A percentile compares a stretch with the other conserved stretches of the same genome.
phyloP scores from a whole-genome alignment of 2,329 filamentous ascomycete species.

The Fusarium nelsonii region DNA sequence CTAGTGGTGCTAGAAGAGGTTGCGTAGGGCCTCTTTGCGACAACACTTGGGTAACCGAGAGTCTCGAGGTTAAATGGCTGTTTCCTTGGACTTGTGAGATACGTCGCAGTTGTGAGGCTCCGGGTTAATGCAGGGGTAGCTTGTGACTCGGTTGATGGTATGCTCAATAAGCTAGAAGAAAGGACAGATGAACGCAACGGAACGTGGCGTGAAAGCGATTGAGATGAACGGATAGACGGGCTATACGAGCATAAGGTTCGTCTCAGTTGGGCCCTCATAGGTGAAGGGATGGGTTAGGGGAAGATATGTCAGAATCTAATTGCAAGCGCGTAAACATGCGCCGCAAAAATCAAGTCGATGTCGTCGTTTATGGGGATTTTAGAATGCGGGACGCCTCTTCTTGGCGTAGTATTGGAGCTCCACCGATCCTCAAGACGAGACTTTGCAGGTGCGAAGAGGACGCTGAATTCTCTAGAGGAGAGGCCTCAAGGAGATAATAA shows the following conservation, averaged over 20 bases:
- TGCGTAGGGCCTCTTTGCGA: conserved; percentile 16
- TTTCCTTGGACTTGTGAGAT: conserved; percentile 1
- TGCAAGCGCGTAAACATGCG: conserved; percentile 37
- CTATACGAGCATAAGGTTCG: conserved; percentile 32
- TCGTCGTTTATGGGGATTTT: conserved; percentile 41
- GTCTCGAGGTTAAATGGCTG: neutral
- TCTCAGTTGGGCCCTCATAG: conserved; percentile 44
- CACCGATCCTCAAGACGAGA: conserved; percentile 24
- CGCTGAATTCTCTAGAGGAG: conserved; percentile 1
- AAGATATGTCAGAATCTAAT: conserved; percentile 16
- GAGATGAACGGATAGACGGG: conserved; percentile 14
- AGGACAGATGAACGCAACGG: conserved; percentile 32
- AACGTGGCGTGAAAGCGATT: conserved; percentile 20
- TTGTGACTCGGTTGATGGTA: conserved; percentile 30
- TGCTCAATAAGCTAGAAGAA: conserved; percentile 24
- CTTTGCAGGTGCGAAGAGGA: conserved; percentile 12
- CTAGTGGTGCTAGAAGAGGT: conserved; percentile 6
- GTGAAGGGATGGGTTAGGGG: conserved; percentile 20
- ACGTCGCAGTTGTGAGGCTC: conserved; percentile 23
- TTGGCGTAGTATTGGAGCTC: conserved; percentile 36
- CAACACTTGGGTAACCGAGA: conserved; percentile 1
- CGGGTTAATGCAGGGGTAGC: conserved; percentile 22
- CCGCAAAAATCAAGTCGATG: conserved; percentile 37
- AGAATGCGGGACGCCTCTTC: conserved; percentile 41
- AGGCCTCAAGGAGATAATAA: conserved; percentile 4